Evolutionary conservation across 2,329 filamentous ascomycete genomes (phyloP).

Genomic region (Dothidotthia symphoricarpi): DNA sequence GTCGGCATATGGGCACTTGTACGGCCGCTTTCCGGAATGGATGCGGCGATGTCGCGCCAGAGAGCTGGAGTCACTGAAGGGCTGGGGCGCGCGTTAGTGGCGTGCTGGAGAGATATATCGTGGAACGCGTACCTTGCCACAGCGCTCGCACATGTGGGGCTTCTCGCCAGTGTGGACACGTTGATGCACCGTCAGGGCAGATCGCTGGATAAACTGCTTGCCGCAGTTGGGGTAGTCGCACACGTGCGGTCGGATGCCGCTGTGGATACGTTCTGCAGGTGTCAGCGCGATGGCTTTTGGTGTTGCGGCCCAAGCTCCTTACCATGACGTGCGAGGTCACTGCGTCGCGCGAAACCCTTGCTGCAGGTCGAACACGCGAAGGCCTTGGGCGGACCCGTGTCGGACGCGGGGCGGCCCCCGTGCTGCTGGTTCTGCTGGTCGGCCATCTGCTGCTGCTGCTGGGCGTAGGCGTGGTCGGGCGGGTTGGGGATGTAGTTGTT

Average conservation of each 20-base stretch:
- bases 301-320: slow-evolving; percentile 48
- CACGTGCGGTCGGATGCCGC: slow-evolving; percentile 82
- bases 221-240: slow-evolving; percentile 87
- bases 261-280: slow-evolving; percentile 84
- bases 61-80: slow-evolving; percentile 94
- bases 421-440: slow-evolving; percentile 43
- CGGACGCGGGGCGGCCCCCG: slow-evolving; percentile 46
- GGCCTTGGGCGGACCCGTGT: slow-evolving; percentile 63
- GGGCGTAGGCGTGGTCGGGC: slow-evolving; percentile 49
- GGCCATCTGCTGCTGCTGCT: slow-evolving; percentile 36
- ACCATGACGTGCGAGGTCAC: slow-evolving; percentile 94
- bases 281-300: slow-evolving; percentile 31
- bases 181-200: slow-evolving; percentile 89
- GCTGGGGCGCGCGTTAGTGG: slow-evolving; percentile 54
- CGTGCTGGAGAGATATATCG: background rate
- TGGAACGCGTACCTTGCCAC: slow-evolving; percentile 72
- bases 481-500: slow-evolving; percentile 55
- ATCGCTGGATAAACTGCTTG: slow-evolving; percentile 96
- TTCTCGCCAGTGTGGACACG: slow-evolving; percentile 98
- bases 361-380: slow-evolving; percentile 87
- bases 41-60: slow-evolving; percentile 90
- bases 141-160: slow-evolving; percentile 95
- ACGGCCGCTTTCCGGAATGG: slow-evolving; percentile 91
- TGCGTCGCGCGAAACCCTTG: slow-evolving; percentile 89
- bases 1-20: slow-evolving; percentile 95